Percentiles rank a stretch among this genome's conserved stretches.
Conservation (phyloP, 345 rosid species). For the Aurinia saxatilis region DNA sequence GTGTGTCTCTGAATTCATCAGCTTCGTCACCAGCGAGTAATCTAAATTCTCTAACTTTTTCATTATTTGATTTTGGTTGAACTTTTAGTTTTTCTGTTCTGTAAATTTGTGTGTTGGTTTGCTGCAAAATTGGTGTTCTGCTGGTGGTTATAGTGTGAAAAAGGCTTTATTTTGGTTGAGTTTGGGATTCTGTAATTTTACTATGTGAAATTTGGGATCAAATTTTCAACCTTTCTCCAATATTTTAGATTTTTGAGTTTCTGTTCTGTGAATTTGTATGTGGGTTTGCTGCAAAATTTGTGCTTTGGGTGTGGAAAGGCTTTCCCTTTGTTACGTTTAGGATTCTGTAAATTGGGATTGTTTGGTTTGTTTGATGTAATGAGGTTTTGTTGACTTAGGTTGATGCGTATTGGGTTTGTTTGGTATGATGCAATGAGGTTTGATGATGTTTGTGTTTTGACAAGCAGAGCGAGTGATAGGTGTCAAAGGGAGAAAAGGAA, state of each 20-base stretch:
- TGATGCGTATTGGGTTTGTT: neutral
- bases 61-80: neutral
- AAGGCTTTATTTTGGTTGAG: neutral
- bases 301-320: neutral
- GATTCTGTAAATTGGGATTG: too few relatives aligned
- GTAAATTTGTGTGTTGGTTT: neutral
- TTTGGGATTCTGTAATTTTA: neutral
- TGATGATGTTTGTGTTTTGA: slow-evolving; percentile 9
- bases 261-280: neutral
- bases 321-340: neutral
- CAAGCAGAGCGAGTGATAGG: slow-evolving; percentile 63
- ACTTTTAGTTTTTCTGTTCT: neutral
- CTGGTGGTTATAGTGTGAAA: neutral
- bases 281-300: neutral
- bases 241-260: neutral
- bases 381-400: too few relatives aligned
- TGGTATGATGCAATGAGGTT: slow-evolving; percentile 13
- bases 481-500: slow-evolving; percentile 64
- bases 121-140: neutral
- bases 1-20: slow-evolving; percentile 73
- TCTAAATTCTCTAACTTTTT: neutral
- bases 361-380: too few relatives aligned
- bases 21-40: slow-evolving; percentile 64
- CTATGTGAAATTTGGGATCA: too few relatives aligned
- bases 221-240: too few relatives aligned